Base-by-base conservation (phyloP, 1,284 basidiomycete genomes). In the Agroathelia rolfsii region DNA sequence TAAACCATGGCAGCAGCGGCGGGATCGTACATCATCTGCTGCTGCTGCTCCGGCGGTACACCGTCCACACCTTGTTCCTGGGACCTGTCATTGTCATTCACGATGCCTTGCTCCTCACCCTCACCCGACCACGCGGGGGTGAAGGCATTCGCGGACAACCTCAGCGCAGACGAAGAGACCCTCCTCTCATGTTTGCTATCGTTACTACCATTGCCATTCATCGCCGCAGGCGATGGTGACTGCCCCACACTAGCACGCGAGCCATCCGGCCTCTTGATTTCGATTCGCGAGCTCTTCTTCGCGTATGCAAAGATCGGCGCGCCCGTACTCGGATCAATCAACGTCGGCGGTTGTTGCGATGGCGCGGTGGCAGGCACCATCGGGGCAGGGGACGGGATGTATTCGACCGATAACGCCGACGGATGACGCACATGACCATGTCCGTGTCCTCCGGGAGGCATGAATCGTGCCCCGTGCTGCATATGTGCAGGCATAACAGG, bases 221-320 rank as follows among this genome's bases (percentile, higher is more conserved):
- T 53, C 48, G n/a, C 49, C 41, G 30, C 57, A 52, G 3, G 44
- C 42, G 15, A 20, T 14, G 32, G n/a, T 9, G 28, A 31, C 43
- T 42, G 51, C 23, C 42, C 45, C n/a, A 51, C 49, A 9, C n/a
- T n/a, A n/a, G n/a, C n/a, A n/a, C n/a, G n/a, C n/a, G 52, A 35
- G 18, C 53, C 50, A 14, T 65, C 66, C 7, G 71, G 82, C n/a
- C 76, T 69, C 36, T 82, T 75, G 32, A 86, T 86, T 55, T 83
- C 74, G 38, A 86, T 58, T 26, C 80, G 71, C 15, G 72, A 69
- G 37, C 65, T 72, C 47, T 79, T 72, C n/a, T 78, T 69, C 25
- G 82, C 76, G 43, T 80, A 72, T 8, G 76, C 62, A 49, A 85
- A 85, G 29, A 85, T 66, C 9, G 77, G 66, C 14, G 64, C 61